Base-by-base conservation (phyloP, 805 yeast genomes). In the Lipomyces spencermartinsiae region DNA sequence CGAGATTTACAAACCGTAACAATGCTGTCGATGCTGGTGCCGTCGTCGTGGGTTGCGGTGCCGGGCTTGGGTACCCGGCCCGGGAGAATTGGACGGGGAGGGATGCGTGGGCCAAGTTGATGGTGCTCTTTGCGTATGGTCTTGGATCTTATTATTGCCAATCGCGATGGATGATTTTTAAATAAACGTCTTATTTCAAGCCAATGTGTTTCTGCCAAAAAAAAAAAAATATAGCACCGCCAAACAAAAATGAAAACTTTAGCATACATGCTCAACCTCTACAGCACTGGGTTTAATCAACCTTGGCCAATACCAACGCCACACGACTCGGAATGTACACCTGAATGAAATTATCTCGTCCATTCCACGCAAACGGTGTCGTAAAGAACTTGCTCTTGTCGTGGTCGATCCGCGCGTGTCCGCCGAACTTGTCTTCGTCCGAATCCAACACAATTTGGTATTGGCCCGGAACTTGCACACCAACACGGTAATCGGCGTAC, bases 401-500 rank as follows among this genome's bases (percentile, higher is more conserved):
- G 43, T 68, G 74, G 25, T 70, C 73, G n/a, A 70, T 55, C 74
- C 97, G 83, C 39, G 80, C 82, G 76, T 91, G 97, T 2, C 99
- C 98, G 37, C 97, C 97, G 79, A 83, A 91, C 72, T 85, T 83
- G 16, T 76, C 79, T 62, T 83, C 83, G 76, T 94, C 99, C 2
- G 93, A 83, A 75, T 90, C 90, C 74, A 95, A 81, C 35, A 91
- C 88, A 61, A 93, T 83, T 72, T 83, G 84, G 78, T 94, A 94
- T 61, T 81, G 82, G 7, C 98, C 99, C 0, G 94, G 83, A 12
- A 74, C 80, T 34, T 94, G 93, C 25, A 92, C 91, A n/a, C 99
- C 98, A 59, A 94, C 83, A 76, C 97, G 86, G 80, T 93, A 94
- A 79, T 92, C 97, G 1, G 91, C 82, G 78, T 83, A 94, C 1